These are phyloP conservation scores for Sporisorium iseilematis-ciliati DNA, from an alignment of 1,284 basidiomycete genomes.

Conservation along the genomic window DNA sequence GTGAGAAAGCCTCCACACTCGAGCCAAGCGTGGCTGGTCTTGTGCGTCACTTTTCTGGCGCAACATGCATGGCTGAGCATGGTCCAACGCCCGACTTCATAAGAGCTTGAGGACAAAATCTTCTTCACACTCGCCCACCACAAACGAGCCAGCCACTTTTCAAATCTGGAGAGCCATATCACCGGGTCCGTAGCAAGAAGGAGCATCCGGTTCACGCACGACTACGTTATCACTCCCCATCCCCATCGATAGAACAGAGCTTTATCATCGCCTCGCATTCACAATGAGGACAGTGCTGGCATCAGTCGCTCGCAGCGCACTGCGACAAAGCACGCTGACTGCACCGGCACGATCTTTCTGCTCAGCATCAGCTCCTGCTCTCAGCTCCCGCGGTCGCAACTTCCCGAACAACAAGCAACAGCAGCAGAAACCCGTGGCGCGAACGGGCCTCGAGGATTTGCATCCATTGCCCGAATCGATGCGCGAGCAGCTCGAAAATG, in stretches of 20 bases:
- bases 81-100: conserved; percentile 1
- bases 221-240: background rate
- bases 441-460: conserved; percentile 44
- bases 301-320: conserved; percentile 9
- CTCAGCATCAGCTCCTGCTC: conserved; percentile 24
- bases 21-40: background rate
- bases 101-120: background rate
- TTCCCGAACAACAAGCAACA: conserved; percentile 25
- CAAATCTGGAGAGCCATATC: background rate
- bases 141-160: background rate
- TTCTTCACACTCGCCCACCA: background rate
- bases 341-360: conserved; percentile 20
- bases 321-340: conserved; percentile 12
- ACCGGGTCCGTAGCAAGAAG: background rate
- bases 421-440: conserved; percentile 26
- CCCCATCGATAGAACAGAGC: too few species aligned
- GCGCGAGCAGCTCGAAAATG: conserved; percentile 42
- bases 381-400: conserved; percentile 33
- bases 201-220: background rate
- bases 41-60: conserved; percentile 21
- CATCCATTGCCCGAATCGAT: conserved; percentile 49
- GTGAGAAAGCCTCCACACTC: conserved; percentile 31
- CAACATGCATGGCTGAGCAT: conserved; percentile 12
- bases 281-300: conserved; percentile 27
- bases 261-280: background rate